Evolutionary conservation across 768 basidiomycete species (phyloP).

Genomic region (Mycena filopes): DNA sequence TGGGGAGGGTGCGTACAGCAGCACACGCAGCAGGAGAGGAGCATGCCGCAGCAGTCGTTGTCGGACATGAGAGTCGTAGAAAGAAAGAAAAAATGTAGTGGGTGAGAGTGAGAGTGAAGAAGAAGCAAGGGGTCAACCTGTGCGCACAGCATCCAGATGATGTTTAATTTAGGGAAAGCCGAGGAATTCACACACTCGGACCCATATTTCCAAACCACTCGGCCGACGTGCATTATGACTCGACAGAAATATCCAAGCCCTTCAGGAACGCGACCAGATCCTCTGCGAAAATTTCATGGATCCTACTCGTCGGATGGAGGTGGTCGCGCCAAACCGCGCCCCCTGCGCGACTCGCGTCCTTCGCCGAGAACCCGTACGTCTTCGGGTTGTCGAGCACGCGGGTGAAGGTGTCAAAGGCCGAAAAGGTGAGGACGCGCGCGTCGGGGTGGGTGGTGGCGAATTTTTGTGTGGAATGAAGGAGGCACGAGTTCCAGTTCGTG

Average conservation of each 20-base stretch:
- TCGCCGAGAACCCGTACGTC: conserved; percentile 48
- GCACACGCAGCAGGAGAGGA: conserved; percentile 17
- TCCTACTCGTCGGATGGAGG: conserved; percentile 62
- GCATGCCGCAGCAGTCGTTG: conserved; percentile 16
- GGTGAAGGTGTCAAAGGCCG: conserved; percentile 58
- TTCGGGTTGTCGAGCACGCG: conserved; percentile 58
- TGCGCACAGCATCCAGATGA: not conserved
- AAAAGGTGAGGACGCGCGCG: conserved; percentile 59
- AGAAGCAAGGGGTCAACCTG: not conserved
- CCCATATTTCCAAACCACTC: not conserved
- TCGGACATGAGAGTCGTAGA: conserved; percentile 6
- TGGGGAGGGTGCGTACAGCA: conserved; percentile 15
- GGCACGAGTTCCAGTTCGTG: conserved; percentile 57
- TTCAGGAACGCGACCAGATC: conserved; percentile 53
- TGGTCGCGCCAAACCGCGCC: conserved; percentile 63
- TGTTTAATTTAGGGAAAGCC: not conserved
- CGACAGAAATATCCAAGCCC: not conserved
- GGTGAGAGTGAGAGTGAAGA: not conserved
- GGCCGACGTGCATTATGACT: not conserved
- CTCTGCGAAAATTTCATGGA: conserved; percentile 61
- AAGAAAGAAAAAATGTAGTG: not conserved
- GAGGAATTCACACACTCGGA: not conserved
- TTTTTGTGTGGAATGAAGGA: conserved; percentile 42
- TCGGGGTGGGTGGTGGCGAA: conserved; percentile 57
- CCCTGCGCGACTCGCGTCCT: conserved; percentile 44